Base-by-base conservation (phyloP, 129 eudicot species). In the Logfia minima region DNA sequence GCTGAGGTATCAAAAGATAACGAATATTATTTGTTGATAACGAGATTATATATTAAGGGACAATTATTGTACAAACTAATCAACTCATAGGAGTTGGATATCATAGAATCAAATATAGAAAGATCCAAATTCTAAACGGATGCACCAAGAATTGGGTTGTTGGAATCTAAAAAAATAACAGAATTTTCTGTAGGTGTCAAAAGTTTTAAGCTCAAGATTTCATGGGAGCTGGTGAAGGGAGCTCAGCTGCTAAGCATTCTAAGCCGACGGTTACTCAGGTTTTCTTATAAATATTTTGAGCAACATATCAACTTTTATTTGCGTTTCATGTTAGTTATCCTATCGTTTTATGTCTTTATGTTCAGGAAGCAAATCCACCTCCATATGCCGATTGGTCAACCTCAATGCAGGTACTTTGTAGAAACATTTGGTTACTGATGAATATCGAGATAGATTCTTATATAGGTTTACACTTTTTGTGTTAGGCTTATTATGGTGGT, bases 341-440 rank as follows among this genome's bases (percentile, higher is more conserved):
- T 72, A 59, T 28, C 5, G 13, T 58, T n/a, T 58, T 23, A 2
- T 8, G 9, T 52, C 43, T 26, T 48, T 59, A 32, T 70, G 56
- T 65, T 37, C 87, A 90, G 96, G 98, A 90, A 82, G 72, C 86
- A 61, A 82, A 90, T 70, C 75, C 89, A 34, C 89, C 96, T 71
- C 71, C 87, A 61, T 93, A 90, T 85, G 89, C 92, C 43, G 92
- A 90, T 75, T 93, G 98, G 98, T 78, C 92, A 77, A 92, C 79
- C 88, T 81, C 88, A 23, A 87, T 90, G 95, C 96, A 90, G 98
- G 92, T 90, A 72, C 75, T 16, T 28, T 63, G 22, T 37, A 34
- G 75, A 45, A 70, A 18, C 39, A 43, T 31, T 13, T 17, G 34
- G 34, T 61, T 77, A 82, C 22, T 43, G 43, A 48, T 66, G 29